Base-by-base conservation (phyloP, 148 eudicot genomes). In the Pouteria glomerata region DNA sequence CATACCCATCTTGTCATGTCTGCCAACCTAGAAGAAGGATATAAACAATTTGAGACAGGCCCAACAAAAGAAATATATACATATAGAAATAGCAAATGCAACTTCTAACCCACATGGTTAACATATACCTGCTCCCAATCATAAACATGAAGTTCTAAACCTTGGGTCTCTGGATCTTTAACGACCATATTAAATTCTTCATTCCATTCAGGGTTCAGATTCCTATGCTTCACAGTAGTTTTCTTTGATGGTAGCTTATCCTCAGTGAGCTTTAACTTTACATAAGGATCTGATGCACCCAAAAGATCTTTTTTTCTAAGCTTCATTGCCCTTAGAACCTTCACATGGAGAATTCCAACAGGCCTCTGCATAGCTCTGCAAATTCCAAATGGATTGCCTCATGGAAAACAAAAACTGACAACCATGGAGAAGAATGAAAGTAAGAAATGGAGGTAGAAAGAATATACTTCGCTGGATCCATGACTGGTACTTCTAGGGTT, bases 131-230 rank as follows among this genome's bases (percentile, higher is more conserved):
- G 92, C 72, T 93, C 98, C 94, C 96, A 93, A 73, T 93, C 97
- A 80, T 79, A 88, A 67, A 92, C 93, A 72, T 18, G 41, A 41
- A 92, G 55, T 63, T 84, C 80, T 60, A 90, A 52, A n/a, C 69
- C 79, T 78, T 93, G 98, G 11, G 94, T 78, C 72, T 84, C 83
- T 39, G 92, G 98, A 84, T 90, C 94, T 82, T 88, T 87, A 51
- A 93, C 90, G 61, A 83, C 79, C 78, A 93, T 6, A 37, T 84
- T 85, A 70, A 86, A 90, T 26, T 90, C 96, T 76, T 93, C 94
- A 66, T 93, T 90, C 98, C 98, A 93, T 73, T 93, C 96, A 37
- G 98, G 98, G 68, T 93, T 93, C 74, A 93, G 81, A 77, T 85
- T 93, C 83, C 84, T 90, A 77, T 85, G 92, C 83, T 88, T 93